Base-by-base conservation (phyloP, 208 protist species). In the Blastocrithidia nonstop region DNA sequence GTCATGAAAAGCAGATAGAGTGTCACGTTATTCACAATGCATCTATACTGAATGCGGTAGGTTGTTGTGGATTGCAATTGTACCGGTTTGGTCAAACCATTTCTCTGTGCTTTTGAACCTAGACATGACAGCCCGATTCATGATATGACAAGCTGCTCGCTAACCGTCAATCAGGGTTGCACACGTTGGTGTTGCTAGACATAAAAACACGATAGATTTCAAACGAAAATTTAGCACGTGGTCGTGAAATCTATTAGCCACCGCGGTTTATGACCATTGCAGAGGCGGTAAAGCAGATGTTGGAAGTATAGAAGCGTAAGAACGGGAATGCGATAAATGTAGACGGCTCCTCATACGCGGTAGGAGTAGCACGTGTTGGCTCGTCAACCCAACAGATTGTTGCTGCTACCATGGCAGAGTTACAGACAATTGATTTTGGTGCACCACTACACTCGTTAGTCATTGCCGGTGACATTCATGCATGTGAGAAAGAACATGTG, bases 201-300 rank as follows among this genome's bases (percentile, higher is more conserved):
- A 99, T 99, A 59, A 99, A 99, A 65, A 96, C 99, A 4, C 98
- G 98, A 59, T 97, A 99, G 66, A 83, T 95, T 32, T 95, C 76
- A 15, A 61, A 96, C 32, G 96, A 98, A 53, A 97, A 98, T 59
- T 45, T 98, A 29, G 82, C 96, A 3, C 78, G 86, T 43, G 92
- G 96, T 8, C 41, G 76, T 5, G 91, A 93, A 28, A 83, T 98
- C 6, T 99, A 97, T 67, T 91, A 99, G 59, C 96, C 96, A 22
- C 94, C 97, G 23, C 76, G 97, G 37, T 99, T 95, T 70, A 99
- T 99, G 98, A 96, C 94, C 1, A 85, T 99, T 37, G 80, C 84
- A 32, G 79, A 98, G 61, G 92, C 86, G 1, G 41, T 97, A 27
- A 81, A 97, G 47, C 96, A 99, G 61, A 42, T 99, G 4, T 48